A percentile compares a stretch with the other conserved stretches of the same genome.
Conservation (phyloP, 2,329 filamentous ascomycete genomes). For the Aspergillus sp. region DNA sequence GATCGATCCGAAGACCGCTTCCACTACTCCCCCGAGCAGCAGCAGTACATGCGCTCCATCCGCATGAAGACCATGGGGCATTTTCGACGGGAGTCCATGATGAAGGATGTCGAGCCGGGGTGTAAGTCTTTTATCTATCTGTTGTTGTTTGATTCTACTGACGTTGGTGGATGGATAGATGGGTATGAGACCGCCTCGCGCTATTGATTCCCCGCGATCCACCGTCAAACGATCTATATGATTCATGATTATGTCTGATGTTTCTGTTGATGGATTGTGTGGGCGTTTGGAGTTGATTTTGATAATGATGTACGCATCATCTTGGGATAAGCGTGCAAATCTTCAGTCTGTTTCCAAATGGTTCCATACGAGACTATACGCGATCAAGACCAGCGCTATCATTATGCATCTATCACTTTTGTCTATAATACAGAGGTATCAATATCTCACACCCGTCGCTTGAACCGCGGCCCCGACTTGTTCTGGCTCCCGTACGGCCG, state of each 20-base stretch:
- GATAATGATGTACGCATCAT: too few species aligned
- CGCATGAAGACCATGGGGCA: constrained; percentile 25
- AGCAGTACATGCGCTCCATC: constrained; percentile 32
- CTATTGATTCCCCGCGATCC: not conserved
- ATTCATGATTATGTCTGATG: not conserved
- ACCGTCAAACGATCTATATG: not conserved
- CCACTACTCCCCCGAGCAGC: constrained; percentile 26
- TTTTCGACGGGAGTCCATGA: constrained; percentile 21
- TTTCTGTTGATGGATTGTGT: too few species aligned
- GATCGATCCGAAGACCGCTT: constrained; percentile 15
- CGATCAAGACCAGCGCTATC: too few species aligned
- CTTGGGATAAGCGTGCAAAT: too few species aligned
- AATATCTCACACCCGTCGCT: constrained; percentile 29
- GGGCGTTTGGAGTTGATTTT: too few species aligned
- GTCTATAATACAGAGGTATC: constrained; percentile 22
- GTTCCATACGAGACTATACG: too few species aligned
- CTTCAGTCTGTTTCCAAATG: too few species aligned
- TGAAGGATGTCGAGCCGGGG: not conserved
- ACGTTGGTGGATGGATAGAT: not conserved
- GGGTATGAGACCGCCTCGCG: not conserved
- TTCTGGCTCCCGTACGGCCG: constrained; percentile 73
- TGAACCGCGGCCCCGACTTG: constrained; percentile 57
- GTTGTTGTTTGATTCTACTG: not conserved
- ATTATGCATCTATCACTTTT: constrained; percentile 1
- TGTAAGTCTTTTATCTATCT: constrained; percentile 5